These are phyloP conservation scores for Sphaerobolus stellatus DNA, from an alignment of 1,284 basidiomycete species.

Conservation along the genomic window DNA sequence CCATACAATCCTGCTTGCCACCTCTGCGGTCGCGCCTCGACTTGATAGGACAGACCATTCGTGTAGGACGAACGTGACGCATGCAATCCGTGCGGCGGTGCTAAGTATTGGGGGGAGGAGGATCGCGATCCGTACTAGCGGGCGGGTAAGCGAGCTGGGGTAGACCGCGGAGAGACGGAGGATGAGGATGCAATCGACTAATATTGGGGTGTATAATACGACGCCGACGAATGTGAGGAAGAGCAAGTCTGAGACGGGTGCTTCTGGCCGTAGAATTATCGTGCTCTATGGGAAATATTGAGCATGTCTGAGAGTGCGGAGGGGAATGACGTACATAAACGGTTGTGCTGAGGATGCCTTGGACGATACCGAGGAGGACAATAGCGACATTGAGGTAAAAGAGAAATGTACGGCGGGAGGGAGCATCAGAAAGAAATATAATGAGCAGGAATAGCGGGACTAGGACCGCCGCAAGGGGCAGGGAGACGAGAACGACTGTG, in stretches of 20 bases:
- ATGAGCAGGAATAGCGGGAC: constrained; percentile 31
- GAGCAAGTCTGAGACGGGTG: not conserved
- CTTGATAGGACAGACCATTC: not conserved
- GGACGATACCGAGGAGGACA: constrained; percentile 26
- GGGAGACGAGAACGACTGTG: constrained; percentile 30
- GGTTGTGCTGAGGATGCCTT: constrained; percentile 22
- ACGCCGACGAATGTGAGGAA: constrained; percentile 14
- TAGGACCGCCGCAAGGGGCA: constrained; percentile 28
- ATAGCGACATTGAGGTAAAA: constrained; percentile 34
- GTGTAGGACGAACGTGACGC: not conserved
- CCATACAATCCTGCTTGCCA: constrained; percentile 4
- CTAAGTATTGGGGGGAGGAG: constrained; percentile 16
- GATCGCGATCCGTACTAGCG: constrained; percentile 14
- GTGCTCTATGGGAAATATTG: not conserved
- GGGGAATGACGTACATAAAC: not conserved
- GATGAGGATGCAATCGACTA: constrained; percentile 24
- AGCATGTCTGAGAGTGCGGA: not conserved
- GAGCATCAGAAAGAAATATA: constrained; percentile 28
- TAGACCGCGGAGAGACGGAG: constrained; percentile 27
- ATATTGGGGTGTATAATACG: constrained; percentile 17
- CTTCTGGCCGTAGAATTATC: constrained; percentile 2
- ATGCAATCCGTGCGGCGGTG: constrained; percentile 13
- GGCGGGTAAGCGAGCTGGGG: constrained; percentile 17
- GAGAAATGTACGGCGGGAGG: constrained; percentile 26
- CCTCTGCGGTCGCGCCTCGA: not conserved